A percentile compares a stretch with the other conserved stretches of the same genome.
Evolutionary conservation across 2,329 filamentous ascomycete species (phyloP).

Genomic region (Exserohilum turcica): DNA sequence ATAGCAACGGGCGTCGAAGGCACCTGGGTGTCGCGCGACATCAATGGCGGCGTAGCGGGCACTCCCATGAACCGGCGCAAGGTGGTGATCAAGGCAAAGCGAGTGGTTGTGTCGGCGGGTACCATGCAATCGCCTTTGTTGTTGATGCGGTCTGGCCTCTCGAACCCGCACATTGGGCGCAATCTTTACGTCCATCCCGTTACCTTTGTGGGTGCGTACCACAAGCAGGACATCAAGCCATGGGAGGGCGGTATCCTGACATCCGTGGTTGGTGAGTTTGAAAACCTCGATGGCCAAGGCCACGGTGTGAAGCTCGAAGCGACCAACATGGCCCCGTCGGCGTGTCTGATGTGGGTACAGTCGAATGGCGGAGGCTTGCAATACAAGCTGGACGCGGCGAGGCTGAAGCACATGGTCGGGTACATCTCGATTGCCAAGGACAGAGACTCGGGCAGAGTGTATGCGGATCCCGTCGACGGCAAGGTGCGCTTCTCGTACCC

Average conservation of each 20-base stretch:
- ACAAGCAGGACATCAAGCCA: constrained; percentile 67
- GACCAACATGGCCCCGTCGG: constrained; percentile 73
- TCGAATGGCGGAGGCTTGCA: constrained; percentile 73
- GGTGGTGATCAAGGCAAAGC: constrained; percentile 76
- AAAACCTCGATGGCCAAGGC: constrained; percentile 78
- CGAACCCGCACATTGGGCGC: constrained; percentile 79
- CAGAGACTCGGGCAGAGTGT: constrained; percentile 74
- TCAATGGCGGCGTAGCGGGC: constrained; percentile 62
- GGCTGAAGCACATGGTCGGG: constrained; percentile 69
- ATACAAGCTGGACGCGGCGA: constrained; percentile 72
- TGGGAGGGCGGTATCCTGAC: constrained; percentile 79
- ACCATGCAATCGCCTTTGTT: constrained; percentile 77
- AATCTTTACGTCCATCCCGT: constrained; percentile 85
- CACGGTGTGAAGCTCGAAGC: constrained; percentile 85
- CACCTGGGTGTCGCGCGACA: constrained; percentile 74
- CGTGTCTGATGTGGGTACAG: constrained; percentile 65
- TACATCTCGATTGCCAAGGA: constrained; percentile 80
- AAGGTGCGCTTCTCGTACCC: constrained; percentile 71
- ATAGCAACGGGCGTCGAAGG: constrained; percentile 74
- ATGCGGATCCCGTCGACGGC: constrained; percentile 71
- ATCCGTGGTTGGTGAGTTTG: constrained; percentile 74
- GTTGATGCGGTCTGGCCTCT: constrained; percentile 76
- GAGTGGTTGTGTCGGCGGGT: constrained; percentile 78
- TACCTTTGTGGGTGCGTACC: constrained; percentile 61
- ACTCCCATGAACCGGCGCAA: constrained; percentile 60